Evolutionary conservation across 345 rosid species (phyloP).

Genomic region (Bruguiera parviflora): DNA sequence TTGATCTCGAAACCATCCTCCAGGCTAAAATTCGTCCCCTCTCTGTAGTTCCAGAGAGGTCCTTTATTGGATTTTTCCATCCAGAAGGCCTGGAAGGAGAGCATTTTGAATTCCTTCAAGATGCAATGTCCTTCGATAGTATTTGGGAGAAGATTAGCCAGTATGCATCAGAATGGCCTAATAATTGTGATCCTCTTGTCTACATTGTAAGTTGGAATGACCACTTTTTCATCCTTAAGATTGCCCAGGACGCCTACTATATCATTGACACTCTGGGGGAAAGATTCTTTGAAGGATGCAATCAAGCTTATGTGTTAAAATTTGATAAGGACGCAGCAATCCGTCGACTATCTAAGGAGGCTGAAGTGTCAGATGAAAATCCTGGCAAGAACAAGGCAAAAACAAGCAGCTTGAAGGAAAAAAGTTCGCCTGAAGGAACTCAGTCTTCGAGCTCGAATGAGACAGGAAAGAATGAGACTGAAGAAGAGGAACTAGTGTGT

Average conservation of each 20-base stretch:
- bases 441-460: background rate
- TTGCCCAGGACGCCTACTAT: slow-evolving; percentile 59
- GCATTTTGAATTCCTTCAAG: slow-evolving; percentile 51
- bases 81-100: slow-evolving; percentile 49
- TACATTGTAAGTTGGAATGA: slow-evolving; percentile 71
- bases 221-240: slow-evolving; percentile 60
- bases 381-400: slow-evolving; percentile 1
- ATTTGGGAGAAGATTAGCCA: slow-evolving; percentile 59
- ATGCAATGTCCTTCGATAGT: slow-evolving; percentile 63
- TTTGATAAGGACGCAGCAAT: slow-evolving; percentile 49
- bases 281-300: slow-evolving; percentile 58
- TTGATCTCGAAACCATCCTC: slow-evolving; percentile 61
- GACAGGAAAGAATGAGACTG: background rate
- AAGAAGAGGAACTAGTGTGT: slow-evolving; percentile 34
- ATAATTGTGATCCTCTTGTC: slow-evolving; percentile 22
- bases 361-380: slow-evolving; percentile 20
- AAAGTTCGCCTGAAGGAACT: slow-evolving; percentile 8
- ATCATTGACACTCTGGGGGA: slow-evolving; percentile 66
- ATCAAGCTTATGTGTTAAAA: slow-evolving; percentile 52
- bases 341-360: slow-evolving; percentile 15
- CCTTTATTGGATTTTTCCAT: slow-evolving; percentile 61
- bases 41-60: slow-evolving; percentile 41
- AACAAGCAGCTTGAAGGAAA: background rate
- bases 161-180: slow-evolving; percentile 9
- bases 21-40: slow-evolving; percentile 55